Conservation (phyloP, 768 basidiomycete species). For the Psilocybe tampanensis region DNA sequence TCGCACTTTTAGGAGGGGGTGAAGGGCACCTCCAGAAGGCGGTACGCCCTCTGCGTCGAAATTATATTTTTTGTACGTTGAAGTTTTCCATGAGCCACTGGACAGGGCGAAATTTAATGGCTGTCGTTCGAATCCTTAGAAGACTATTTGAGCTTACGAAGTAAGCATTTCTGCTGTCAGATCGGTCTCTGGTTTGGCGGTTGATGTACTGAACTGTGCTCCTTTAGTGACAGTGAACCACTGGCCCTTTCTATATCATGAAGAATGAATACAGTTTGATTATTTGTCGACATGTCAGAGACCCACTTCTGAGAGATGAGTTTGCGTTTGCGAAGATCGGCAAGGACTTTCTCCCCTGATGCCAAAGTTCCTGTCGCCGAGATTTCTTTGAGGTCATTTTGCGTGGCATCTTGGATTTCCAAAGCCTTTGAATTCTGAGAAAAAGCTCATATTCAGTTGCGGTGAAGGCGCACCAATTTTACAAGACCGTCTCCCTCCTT, state of each 20-base stretch:
- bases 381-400: conserved; percentile 73
- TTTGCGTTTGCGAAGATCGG: conserved; percentile 91
- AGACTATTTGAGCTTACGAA: conserved; percentile 52
- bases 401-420: conserved; percentile 74
- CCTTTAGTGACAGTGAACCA: conserved; percentile 94
- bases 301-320: conserved; percentile 78
- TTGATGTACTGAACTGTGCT: conserved; percentile 83
- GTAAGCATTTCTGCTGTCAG: conserved; percentile 93
- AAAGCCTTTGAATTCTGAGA: conserved; percentile 45
- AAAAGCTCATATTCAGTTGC: conserved; percentile 5
- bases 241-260: conserved; percentile 77
- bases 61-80: conserved; percentile 97
- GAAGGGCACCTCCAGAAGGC: conserved; percentile 88
- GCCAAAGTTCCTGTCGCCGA: conserved; percentile 70
- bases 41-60: conserved; percentile 95
- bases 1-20: conserved; percentile 95
- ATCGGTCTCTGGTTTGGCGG: conserved; percentile 94
- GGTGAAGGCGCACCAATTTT: conserved; percentile 66
- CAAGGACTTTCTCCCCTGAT: conserved; percentile 78
- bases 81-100: conserved; percentile 93
- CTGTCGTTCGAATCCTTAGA: conserved; percentile 6
- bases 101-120: neutral
- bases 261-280: neutral
- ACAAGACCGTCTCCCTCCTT: conserved; percentile 90
- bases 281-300: neutral